Evolutionary conservation across 2,329 filamentous ascomycete species (phyloP), one percentile per base, ranked within the genome.

Genomic region (Aspergillus cejpii): DNA sequence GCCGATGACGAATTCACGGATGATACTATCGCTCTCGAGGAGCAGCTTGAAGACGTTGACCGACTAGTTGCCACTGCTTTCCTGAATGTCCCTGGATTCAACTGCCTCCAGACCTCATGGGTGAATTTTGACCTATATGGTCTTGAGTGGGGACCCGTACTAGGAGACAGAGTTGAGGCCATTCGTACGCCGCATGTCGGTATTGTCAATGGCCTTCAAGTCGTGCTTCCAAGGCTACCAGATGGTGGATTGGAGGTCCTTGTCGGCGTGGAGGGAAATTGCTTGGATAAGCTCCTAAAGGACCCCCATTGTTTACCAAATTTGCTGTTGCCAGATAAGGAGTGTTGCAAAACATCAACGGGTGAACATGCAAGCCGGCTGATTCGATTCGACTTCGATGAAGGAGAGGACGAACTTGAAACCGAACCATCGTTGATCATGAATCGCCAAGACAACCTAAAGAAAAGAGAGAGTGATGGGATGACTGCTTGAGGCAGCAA

Each of bases 71-170:
- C 61, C 1, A 65, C 63, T 1, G 63, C 62, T 12, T 66, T 68
- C 43, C 41, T 67, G 5, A 65, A 68, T 46, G 57, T 64, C 7
- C 65, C 64, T 0, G 65, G 66, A 6, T 52, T 48, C 44, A 61
- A 66, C 45, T 64, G 58, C 29, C 53, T 62, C 11, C 58, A 61
- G 46, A 65, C 62, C 4, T 65, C 61, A 5, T 68, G 63, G 65
- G 46, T 57, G 20, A 59, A 59, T 24, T 60, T 67, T 26, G 50
- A 57, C 14, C 44, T 68, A 10, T 67, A 68, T 39, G 55, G 45
- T 10, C 39, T 67, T 19, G 53, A 62, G 8, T 68, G 63, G 64
- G 65, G 66, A 2, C 53, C 59, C 14, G 20, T 54, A 6, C 23
- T 67, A 6, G 60, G 60, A 1, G 47, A 52, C 7, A 55, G 45